Evolutionary conservation across 73 alveolate genomes (phyloP).

Genomic region (Uronychia binucleata): DNA sequence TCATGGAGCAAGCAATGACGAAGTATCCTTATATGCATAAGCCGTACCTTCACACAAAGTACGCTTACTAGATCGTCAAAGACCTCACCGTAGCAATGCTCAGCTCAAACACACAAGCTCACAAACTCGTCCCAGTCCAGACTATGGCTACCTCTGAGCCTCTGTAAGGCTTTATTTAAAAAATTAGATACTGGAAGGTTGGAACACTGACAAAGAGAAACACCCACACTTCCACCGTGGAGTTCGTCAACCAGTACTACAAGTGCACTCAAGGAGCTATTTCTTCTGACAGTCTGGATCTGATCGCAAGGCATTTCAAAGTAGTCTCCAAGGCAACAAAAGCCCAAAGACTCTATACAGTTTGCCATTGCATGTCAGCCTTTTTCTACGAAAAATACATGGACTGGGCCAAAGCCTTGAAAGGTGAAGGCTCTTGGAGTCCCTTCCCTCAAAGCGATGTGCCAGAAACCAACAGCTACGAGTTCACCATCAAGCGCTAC

Average conservation of each 20-base stretch:
- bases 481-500: slow-evolving; percentile 27
- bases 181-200: neutral
- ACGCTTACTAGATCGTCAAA: neutral
- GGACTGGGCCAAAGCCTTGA: neutral
- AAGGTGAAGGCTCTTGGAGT: neutral
- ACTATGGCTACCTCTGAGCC: neutral
- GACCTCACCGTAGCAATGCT: neutral
- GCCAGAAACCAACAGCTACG: neutral
- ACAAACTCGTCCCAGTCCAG: neutral
- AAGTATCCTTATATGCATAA: neutral
- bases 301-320: slow-evolving; percentile 9
- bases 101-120: neutral
- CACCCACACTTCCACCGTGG: neutral
- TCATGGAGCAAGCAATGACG: slow-evolving; percentile 12
- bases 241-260: neutral
- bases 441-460: neutral
- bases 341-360: neutral
- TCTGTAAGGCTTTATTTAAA: neutral
- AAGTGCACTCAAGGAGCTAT: neutral
- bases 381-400: slow-evolving; percentile 17
- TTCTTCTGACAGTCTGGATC: neutral
- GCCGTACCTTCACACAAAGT: neutral
- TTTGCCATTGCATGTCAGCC: slow-evolving; percentile 24
- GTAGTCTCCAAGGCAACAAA: neutral
- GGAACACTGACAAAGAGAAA: neutral